phyloP scores from a whole-genome alignment of 2,329 filamentous ascomycete genomes.

The Pseudogymnoascus sp. region DNA sequence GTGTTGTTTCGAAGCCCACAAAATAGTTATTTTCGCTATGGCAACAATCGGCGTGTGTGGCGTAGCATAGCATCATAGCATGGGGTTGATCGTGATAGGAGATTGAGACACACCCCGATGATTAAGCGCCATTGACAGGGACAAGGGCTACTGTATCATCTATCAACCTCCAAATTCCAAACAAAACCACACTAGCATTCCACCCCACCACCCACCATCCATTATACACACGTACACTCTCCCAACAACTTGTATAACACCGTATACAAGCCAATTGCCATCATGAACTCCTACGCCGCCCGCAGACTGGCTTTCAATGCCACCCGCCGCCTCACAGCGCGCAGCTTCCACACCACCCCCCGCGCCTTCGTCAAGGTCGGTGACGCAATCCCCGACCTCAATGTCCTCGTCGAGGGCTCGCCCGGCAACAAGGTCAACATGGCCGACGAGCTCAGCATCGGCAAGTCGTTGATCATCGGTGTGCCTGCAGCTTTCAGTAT shows the following conservation, averaged over 20 bases:
- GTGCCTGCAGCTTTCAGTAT: conserved; percentile 70
- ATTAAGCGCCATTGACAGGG: not conserved
- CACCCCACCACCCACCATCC: not conserved
- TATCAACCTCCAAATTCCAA: not conserved
- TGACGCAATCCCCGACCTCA: conserved; percentile 67
- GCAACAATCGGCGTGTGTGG: conserved; percentile 2
- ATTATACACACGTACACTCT: not conserved
- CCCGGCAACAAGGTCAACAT: conserved; percentile 89
- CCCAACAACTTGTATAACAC: not conserved
- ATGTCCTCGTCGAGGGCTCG: conserved; percentile 73
- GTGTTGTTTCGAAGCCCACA: not conserved
- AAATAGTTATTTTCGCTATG: not conserved
- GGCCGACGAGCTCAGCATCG: conserved; percentile 60
- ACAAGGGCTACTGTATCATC: not conserved
- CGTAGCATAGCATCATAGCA: not conserved
- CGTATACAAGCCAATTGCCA: not conserved
- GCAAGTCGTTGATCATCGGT: conserved; percentile 74
- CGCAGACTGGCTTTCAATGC: not conserved
- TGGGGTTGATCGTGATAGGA: not conserved
- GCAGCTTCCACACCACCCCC: conserved; percentile 55
- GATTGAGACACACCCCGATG: not conserved
- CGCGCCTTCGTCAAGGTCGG: conserved; percentile 63
- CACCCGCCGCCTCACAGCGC: conserved; percentile 12
- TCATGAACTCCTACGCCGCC: conserved; percentile 1
- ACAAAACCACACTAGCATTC: not conserved